Conservation (phyloP, 140 eudicot species). For the Flaveria floridana region DNA sequence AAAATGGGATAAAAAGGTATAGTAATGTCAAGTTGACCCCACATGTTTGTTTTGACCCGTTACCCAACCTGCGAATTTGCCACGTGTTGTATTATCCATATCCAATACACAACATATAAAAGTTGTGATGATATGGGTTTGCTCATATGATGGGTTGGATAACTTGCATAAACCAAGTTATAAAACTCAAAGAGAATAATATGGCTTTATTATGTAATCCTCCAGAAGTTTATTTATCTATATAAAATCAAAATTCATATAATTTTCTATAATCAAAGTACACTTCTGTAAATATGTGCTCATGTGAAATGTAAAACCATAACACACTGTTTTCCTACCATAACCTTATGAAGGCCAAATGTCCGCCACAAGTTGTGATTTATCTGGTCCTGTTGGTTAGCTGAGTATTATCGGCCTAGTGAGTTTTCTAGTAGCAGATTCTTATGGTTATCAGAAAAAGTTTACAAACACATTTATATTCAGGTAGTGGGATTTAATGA, state of each 20-base stretch:
- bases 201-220: background rate
- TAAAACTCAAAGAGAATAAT: background rate
- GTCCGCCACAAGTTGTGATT: too few species aligned
- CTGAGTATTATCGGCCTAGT: too few species aligned
- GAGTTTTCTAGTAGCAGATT: too few species aligned
- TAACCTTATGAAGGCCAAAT: too few species aligned
- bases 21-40: background rate
- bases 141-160: background rate
- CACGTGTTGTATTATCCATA: background rate
- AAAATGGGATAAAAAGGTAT: background rate
- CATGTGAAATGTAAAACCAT: background rate
- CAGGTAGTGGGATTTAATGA: background rate
- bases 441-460: too few species aligned
- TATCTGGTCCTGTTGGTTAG: too few species aligned
- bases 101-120: background rate
- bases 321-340: background rate
- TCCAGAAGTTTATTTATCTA: background rate
- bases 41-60: background rate
- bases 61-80: conserved; percentile 13
- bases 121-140: background rate
- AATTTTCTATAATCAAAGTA: background rate
- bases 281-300: background rate
- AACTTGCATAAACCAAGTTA: background rate
- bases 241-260: background rate
- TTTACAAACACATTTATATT: background rate